A percentile compares a stretch with the other conserved stretches of the same genome.
These are phyloP conservation scores for Talaromyces funiculosus DNA, from an alignment of 2,329 filamentous ascomycete species.

Conservation along the genomic window DNA sequence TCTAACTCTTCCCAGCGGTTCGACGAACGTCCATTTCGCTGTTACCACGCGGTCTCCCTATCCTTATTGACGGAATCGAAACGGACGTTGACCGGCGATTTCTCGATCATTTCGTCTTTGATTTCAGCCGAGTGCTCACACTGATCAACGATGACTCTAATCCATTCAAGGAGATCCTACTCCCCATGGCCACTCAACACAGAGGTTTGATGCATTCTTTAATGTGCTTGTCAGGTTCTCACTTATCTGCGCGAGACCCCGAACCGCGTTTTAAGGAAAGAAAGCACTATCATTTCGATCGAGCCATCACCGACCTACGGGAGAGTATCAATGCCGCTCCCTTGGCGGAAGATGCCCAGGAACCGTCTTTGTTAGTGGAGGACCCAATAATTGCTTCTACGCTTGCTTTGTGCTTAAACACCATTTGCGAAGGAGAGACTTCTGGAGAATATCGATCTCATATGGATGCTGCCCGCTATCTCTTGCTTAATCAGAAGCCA, in stretches of 20 bases:
- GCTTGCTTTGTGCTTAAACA: conserved; percentile 55
- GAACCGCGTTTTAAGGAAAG: conserved; percentile 49
- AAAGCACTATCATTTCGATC: conserved; percentile 50
- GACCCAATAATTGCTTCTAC: conserved; percentile 59
- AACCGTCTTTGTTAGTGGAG: conserved; percentile 42
- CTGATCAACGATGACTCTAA: conserved; percentile 76
- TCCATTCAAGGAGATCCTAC: conserved; percentile 76
- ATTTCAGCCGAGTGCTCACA: conserved; percentile 74
- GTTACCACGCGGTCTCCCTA: conserved; percentile 45
- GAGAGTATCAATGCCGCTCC: conserved; percentile 33
- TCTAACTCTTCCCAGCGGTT: conserved; percentile 20
- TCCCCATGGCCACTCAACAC: conserved; percentile 75
- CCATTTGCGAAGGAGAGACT: conserved; percentile 55
- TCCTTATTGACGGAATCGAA: conserved; percentile 74
- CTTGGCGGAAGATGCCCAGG: conserved; percentile 18
- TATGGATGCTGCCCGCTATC: conserved; percentile 66
- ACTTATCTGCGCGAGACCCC: conserved; percentile 52
- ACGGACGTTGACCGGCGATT: conserved; percentile 73
- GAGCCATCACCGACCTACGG: conserved; percentile 36
- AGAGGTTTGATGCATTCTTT: conserved; percentile 86
- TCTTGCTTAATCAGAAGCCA: conserved; percentile 58
- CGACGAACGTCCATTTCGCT: conserved; percentile 28
- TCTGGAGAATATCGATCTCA: conserved; percentile 72
- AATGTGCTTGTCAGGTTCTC: conserved; percentile 73
- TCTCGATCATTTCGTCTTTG: conserved; percentile 74